Evolutionary conservation across 176 grass and related monocot species (phyloP), one percentile per base, ranked within the genome.

Genomic region (Oryza australiensis): DNA sequence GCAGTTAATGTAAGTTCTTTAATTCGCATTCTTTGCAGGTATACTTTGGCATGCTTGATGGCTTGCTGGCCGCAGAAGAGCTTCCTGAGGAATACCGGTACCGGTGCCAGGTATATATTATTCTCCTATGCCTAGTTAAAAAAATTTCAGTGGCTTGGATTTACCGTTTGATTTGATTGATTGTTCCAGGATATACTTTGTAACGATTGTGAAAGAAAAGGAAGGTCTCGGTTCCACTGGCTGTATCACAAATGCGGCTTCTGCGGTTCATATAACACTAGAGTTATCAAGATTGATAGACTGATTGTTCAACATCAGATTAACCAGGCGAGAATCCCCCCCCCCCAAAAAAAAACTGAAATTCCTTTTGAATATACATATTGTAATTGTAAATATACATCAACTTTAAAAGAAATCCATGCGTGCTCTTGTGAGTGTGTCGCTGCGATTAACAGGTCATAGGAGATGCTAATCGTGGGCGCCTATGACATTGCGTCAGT

Each of bases 11-110:
- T 26, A 49, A 70, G 8, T 60, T 70, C 38, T 16, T 18, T 35
- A 32, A 9, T 1, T 75, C 78, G 63, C 2, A 4, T 34, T 83
- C 41, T 41, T 27, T 70, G 55, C 49, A 97, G 94, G 94, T 97
- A 53, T 97, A 97, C 72, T 97, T 97, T 74, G 94, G 94, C 30
- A 97, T 97, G 94, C 92, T 97, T 64, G 94, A 97, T 33, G 92
- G 83, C 64, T 89, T 97, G 77, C 85, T 97, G 64, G 83, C 92
- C 46, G 83, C 94, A 29, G 94, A 97, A 53, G 80, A 68, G 51
- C 94, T 97, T 70, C 94, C 94, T 0, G 94, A 92, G 80, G 94
- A 97, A 66, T 97, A 97, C 70, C 66, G 66, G 41, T 86, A 92
- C 32, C 73, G 87, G n/a, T 97, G 89, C 48, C 94, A 97, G 83